Base-by-base conservation (phyloP, 305 asterid species). In the Ilex paraguariensis region DNA sequence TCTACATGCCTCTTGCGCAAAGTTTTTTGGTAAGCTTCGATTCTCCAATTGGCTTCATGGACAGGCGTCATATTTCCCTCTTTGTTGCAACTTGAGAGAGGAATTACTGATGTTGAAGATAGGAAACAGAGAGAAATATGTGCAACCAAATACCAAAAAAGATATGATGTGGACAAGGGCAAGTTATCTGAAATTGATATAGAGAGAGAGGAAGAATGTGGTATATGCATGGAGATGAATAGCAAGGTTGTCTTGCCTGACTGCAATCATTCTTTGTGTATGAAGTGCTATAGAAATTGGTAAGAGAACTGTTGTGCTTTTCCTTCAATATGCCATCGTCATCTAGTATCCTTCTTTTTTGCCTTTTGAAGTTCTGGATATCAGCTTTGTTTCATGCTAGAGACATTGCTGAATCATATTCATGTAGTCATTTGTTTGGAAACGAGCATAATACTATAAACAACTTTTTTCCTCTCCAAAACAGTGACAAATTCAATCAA, bases 121-220 rank as follows among this genome's bases (percentile, higher is more conserved):
- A 79, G 88, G 79, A 89, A 92, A 72, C 98, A 92, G 64, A 81
- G 79, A 60, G 90, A 82, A 73, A 58, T 81, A 0, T 87, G 87
- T 14, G 84, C 70, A 31, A 66, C 77, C 31, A 89, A 85, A 55
- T 92, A 85, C 77, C 61, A 58, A 62, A 78, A 82, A 69, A 75
- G 77, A 56, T 86, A 84, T 62, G 94, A 79, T 68, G 78, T 59
- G 79, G 73, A 73, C 69, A 87, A 89, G 72, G 96, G 95, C 5
- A 85, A 85, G 77, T 69, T 89, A 70, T 78, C 94, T 61, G 96
- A 88, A 70, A 82, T 79, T 2, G 96, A 91, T 50, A 79, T 86
- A 3, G 96, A 88, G 78, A 78, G 94, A 69, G 98, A 86, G 62
- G 95, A 91, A 79, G 98, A 91, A 75, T 91, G 98, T 50, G 98